Evolutionary conservation across 495 filamentous ascomycete genomes (phyloP).

Genomic region (Rusavskia elegans): DNA sequence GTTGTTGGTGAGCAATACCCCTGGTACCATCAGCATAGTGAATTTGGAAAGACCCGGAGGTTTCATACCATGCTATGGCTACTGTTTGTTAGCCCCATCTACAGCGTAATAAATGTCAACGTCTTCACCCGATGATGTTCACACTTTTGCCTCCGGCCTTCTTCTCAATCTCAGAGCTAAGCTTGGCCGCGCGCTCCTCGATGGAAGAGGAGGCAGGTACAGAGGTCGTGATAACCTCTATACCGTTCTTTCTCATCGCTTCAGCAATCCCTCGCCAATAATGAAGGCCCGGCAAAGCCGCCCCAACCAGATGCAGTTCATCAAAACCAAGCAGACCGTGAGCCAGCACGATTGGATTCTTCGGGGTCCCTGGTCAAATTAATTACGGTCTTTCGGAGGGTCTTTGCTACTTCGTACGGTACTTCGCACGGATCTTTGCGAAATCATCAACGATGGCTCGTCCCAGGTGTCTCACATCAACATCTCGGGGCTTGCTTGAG

Average conservation of each 20-base stretch:
- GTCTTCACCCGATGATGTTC: slow-evolving; percentile 65
- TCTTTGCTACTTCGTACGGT: slow-evolving; percentile 33
- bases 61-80: slow-evolving; percentile 58
- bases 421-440: slow-evolving; percentile 49
- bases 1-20: neutral
- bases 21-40: neutral
- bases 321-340: slow-evolving; percentile 90
- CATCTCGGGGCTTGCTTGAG: slow-evolving; percentile 24
- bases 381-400: neutral
- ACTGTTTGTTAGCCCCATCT: slow-evolving; percentile 8
- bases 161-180: slow-evolving; percentile 32
- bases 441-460: slow-evolving; percentile 65
- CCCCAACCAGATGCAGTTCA: slow-evolving; percentile 57
- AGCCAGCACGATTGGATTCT: slow-evolving; percentile 64
- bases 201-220: slow-evolving; percentile 72
- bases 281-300: slow-evolving; percentile 55
- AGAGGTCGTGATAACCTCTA: slow-evolving; percentile 65
- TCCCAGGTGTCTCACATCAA: slow-evolving; percentile 45
- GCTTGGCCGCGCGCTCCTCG: slow-evolving; percentile 41
- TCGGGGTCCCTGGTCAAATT: slow-evolving; percentile 33
- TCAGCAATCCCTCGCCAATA: slow-evolving; percentile 91
- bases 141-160: slow-evolving; percentile 58
- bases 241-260: slow-evolving; percentile 50
- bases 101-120: neutral
- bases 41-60: neutral